A percentile compares a stretch with the other conserved stretches of the same genome.
Conservation (phyloP, 2,329 filamentous ascomycete species). For the Ramularia collo-cygni region DNA sequence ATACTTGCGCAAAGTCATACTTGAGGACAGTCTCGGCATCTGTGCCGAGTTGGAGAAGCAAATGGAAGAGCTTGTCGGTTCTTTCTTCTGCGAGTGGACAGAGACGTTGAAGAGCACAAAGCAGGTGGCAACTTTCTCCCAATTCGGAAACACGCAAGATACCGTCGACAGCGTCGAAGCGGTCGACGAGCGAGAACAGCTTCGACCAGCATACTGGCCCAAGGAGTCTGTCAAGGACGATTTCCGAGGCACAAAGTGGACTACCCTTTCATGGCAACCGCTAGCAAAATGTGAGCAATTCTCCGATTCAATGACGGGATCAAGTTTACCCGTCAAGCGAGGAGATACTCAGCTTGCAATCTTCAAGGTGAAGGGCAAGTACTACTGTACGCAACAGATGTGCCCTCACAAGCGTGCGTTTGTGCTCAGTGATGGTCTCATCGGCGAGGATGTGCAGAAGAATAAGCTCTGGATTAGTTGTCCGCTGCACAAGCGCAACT, state of each 20-base stretch:
- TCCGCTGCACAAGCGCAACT: constrained; percentile 86
- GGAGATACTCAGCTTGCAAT: constrained; percentile 84
- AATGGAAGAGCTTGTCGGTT: constrained; percentile 77
- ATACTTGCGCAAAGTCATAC: constrained; percentile 74
- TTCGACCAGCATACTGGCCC: constrained; percentile 70
- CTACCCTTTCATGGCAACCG: constrained; percentile 67
- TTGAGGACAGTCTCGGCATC: constrained; percentile 82
- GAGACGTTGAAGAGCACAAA: constrained; percentile 67
- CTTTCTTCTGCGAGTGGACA: constrained; percentile 89
- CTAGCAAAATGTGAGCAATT: constrained; percentile 67
- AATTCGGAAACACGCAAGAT: constrained; percentile 80
- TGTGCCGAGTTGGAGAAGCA: constrained; percentile 76
- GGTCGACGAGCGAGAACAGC: constrained; percentile 65
- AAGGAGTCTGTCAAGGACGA: constrained; percentile 60
- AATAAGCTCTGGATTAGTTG: constrained; percentile 78
- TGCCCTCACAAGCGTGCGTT: constrained; percentile 89
- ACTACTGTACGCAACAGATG: constrained; percentile 88
- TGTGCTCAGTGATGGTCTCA: constrained; percentile 75
- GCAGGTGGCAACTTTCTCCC: constrained; percentile 62
- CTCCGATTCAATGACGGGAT: constrained; percentile 60
- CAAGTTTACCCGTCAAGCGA: constrained; percentile 71
- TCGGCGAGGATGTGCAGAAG: constrained; percentile 58
- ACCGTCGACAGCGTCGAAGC: constrained; percentile 59
- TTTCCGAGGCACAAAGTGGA: constrained; percentile 65
- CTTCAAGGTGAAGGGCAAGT: constrained; percentile 73